phyloP scores from a whole-genome alignment of 1,284 basidiomycete genomes.

The Pterulicium gracile region DNA sequence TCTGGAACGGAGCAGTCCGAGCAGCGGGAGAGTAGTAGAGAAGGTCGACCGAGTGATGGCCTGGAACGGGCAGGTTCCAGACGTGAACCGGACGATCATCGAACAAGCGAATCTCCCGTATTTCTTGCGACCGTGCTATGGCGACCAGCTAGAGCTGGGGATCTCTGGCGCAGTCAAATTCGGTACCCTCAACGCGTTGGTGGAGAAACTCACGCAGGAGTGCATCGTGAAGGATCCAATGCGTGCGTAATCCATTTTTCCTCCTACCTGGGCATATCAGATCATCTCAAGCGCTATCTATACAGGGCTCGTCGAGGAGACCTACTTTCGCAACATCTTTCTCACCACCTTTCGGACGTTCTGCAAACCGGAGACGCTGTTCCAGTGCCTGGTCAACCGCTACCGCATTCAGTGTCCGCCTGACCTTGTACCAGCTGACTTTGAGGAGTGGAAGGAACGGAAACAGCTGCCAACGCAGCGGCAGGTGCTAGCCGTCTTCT shows the following conservation, averaged over 20 bases:
- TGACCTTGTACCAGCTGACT: slow-evolving; percentile 37
- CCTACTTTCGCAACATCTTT: slow-evolving; percentile 53
- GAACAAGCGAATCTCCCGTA: slow-evolving; percentile 31
- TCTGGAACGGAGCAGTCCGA: slow-evolving; percentile 21
- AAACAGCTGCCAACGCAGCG: slow-evolving; percentile 45
- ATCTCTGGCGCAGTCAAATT: slow-evolving; percentile 46
- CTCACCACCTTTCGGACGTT: slow-evolving; percentile 76
- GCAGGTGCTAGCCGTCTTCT: slow-evolving; percentile 45
- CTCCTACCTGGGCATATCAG: slow-evolving; percentile 1
- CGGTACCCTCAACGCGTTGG: slow-evolving; percentile 59
- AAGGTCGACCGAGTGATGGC: slow-evolving; percentile 24
- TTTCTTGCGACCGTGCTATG: slow-evolving; percentile 57
- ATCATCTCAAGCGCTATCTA: slow-evolving; percentile 1
- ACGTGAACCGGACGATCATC: not conserved
- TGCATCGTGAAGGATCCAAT: slow-evolving; percentile 22
- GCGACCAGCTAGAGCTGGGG: slow-evolving; percentile 46
- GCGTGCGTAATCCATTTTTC: slow-evolving; percentile 26
- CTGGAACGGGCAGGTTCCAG: slow-evolving; percentile 12
- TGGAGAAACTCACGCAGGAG: slow-evolving; percentile 59
- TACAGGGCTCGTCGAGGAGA: slow-evolving; percentile 33
- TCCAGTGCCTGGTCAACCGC: slow-evolving; percentile 54
- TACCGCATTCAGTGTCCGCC: slow-evolving; percentile 50
- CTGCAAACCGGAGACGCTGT: slow-evolving; percentile 54
- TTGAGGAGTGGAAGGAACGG: slow-evolving; percentile 55
- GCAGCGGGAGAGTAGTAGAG: slow-evolving; percentile 32